Base-by-base conservation (phyloP, 106 monocot species). In the Cymbidium sinense region DNA sequence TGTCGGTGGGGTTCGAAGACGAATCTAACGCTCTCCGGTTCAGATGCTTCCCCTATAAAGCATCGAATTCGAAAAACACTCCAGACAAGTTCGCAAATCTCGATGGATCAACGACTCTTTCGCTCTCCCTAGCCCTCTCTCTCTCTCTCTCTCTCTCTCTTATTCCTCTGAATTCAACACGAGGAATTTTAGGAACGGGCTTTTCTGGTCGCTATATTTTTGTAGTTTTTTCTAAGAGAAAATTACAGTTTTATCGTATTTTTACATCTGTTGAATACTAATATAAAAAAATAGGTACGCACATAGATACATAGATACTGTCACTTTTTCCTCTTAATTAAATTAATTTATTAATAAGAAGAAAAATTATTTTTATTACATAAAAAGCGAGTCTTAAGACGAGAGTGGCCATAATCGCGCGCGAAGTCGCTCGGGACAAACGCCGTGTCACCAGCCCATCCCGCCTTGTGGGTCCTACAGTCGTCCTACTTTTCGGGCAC, bases 11-110 rank as follows among this genome's bases (percentile, higher is more conserved):
- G 74, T 44, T 74, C 74, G 74, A 20, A 27, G 0, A 41, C 28
- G 74, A 74, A 74, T 74, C 74, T 74, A 74, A 74, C 25, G 11
- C 44, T 44, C 74, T 47, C 74, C 44, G 13, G 27, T 44, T 71
- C 71, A 35, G 71, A 71, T 71, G 71, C 71, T 71, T n/a, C 37
- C 7, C 58, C 34, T 39, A 36, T 2, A 35, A 47, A 74, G 74
- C 74, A 43, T 74, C 74, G 74, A 43, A 35, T 44, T 74, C 74
- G 43, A 43, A 37, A 37, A 71, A 44, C 74, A 27, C 18, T 1
- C 11, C 74, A 19, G 2, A 37, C 71, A 2, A 5, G 25, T 28
- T n/a, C n/a, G n/a, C n/a, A n/a, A n/a, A n/a, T n/a, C n/a, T n/a
- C n/a, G n/a, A n/a, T n/a, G n/a, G n/a, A n/a, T n/a, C n/a, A n/a